These are phyloP conservation scores for Pseudopithomyces maydicus DNA, from an alignment of 2,329 filamentous ascomycete species.

Conservation along the genomic window DNA sequence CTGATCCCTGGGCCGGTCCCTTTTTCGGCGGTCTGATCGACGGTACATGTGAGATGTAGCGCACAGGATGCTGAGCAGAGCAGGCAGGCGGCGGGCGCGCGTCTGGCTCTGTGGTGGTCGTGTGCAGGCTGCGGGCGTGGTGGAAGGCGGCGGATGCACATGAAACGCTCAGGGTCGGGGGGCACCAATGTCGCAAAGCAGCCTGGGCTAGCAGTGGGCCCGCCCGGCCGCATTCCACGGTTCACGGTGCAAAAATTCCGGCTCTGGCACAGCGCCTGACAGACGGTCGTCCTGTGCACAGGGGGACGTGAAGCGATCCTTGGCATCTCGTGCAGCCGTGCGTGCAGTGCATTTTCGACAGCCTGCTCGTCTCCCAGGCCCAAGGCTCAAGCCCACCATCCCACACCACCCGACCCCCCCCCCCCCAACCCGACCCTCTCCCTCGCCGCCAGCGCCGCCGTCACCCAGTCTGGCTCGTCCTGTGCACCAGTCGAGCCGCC, in stretches of 20 bases:
- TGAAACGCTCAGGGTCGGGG: background rate
- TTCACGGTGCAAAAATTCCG: too few relatives aligned
- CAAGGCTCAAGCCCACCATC: too few relatives aligned
- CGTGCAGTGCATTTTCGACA: too few relatives aligned
- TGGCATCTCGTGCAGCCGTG: too few relatives aligned
- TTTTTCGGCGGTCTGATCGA: slow-evolving; percentile 22
- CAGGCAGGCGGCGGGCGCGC: background rate
- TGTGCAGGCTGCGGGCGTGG: background rate
- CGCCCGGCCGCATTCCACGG: background rate
- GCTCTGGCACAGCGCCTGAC: too few relatives aligned
- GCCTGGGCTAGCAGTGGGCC: too few relatives aligned
- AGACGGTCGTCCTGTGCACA: background rate
- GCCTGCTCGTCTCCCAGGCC: too few relatives aligned
- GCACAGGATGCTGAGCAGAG: background rate
- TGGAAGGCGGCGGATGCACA: background rate
- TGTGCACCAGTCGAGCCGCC: slow-evolving; percentile 49
- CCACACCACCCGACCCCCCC: background rate
- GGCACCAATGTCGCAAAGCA: background rate
- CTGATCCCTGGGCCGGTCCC: slow-evolving; percentile 17
- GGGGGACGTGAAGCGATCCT: too few relatives aligned
- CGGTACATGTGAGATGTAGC: slow-evolving; percentile 16
- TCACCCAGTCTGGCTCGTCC: slow-evolving; percentile 52
- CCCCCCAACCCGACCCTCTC: slow-evolving; percentile 1
- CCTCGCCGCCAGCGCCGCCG: slow-evolving; percentile 36
- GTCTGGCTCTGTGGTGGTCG: background rate